phyloP scores from a whole-genome alignment of 192 early-diverging fungal species.

The Gaertneriomyces semiglobifer region DNA sequence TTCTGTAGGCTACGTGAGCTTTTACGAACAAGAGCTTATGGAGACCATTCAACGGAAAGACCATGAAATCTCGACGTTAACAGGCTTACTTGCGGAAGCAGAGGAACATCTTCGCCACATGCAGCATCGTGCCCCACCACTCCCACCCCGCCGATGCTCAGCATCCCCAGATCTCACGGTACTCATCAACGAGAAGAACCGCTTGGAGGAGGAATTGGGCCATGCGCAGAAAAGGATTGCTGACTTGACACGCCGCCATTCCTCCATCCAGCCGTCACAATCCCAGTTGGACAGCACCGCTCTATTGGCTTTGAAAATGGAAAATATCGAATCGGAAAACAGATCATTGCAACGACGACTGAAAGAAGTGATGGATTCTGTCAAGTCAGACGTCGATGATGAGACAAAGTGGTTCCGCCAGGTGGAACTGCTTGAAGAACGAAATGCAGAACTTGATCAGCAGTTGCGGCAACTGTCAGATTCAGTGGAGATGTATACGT shows the following conservation, averaged over 20 bases:
- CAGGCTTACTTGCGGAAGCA: slow-evolving; percentile 14
- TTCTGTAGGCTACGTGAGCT: no score
- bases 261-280: no score
- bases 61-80: slow-evolving; percentile 7
- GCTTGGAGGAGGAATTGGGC: not conserved
- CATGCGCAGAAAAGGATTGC: slow-evolving; percentile 9
- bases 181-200: slow-evolving; percentile 13
- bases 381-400: no score
- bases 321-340: no score
- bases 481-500: not conserved
- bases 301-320: no score
- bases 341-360: no score
- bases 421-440: not conserved
- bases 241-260: not conserved
- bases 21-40: not conserved
- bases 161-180: not conserved
- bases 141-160: slow-evolving; percentile 13
- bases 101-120: slow-evolving; percentile 17
- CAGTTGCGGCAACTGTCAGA: slow-evolving; percentile 12
- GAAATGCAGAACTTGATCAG: slow-evolving; percentile 13
- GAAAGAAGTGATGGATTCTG: no score
- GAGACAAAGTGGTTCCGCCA: not conserved
- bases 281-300: no score
- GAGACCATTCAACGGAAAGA: slow-evolving; percentile 14
- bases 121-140: slow-evolving; percentile 9